phyloP scores from a whole-genome alignment of 257 asterid genomes.

The Echium plantagineum region DNA sequence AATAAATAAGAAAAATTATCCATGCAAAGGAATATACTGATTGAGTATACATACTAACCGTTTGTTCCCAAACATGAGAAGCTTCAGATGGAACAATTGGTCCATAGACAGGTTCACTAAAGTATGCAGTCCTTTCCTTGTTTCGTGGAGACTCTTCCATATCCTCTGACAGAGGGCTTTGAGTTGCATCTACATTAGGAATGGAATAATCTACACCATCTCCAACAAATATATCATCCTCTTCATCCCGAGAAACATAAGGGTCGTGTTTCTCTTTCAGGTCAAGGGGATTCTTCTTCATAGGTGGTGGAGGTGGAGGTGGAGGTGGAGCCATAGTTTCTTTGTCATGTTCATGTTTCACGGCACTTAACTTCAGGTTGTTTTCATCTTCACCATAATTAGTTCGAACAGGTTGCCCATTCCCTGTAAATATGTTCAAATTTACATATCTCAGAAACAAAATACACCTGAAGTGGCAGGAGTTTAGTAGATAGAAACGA shows the following conservation, averaged over 20 bases:
- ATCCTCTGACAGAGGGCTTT: constrained; percentile 91
- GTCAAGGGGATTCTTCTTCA: constrained; percentile 39
- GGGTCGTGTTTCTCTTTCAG: constrained; percentile 43
- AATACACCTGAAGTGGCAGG: neutral
- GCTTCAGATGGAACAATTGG: constrained; percentile 88
- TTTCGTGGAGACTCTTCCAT: constrained; percentile 99
- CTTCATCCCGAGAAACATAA: constrained; percentile 46
- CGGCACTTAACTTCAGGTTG: constrained; percentile 28
- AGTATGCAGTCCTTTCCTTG: constrained; percentile 61
- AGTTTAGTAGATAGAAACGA: neutral
- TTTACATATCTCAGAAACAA: neutral
- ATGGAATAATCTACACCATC: constrained; percentile 77
- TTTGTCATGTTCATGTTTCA: constrained; percentile 40
- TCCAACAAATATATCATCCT: constrained; percentile 91
- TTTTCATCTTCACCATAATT: constrained; percentile 56
- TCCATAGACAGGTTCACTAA: constrained; percentile 78
- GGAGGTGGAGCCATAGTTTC: constrained; percentile 71
- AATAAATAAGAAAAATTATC: neutral
- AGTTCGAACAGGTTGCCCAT: constrained; percentile 29
- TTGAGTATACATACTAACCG: constrained; percentile 32
- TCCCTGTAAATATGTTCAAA: constrained; percentile 30
- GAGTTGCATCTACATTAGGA: constrained; percentile 83
- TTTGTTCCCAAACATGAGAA: constrained; percentile 74
- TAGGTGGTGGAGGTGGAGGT: constrained; percentile 84
- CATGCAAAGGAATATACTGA: neutral